A percentile compares a stretch with the other conserved stretches of the same genome.
phyloP scores from a whole-genome alignment of 108 stramenopile genomes.

The Skeletonema marinoi region DNA sequence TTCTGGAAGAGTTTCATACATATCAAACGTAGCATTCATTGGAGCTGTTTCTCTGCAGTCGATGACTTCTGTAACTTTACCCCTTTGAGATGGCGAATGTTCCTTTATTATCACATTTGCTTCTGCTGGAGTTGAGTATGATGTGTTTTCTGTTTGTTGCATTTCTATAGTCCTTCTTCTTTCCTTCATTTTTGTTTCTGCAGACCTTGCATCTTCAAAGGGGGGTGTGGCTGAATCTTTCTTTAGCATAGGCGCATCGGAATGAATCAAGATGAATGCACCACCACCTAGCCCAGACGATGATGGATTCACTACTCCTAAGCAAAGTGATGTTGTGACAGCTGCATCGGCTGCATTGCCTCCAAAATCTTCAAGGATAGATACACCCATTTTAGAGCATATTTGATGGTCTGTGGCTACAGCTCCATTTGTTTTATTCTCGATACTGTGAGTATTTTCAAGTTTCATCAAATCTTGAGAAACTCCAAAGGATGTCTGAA shows the following conservation, averaged over 20 bases:
- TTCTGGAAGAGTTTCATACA: constrained; percentile 46
- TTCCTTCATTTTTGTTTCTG: not conserved
- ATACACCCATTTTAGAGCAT: constrained; percentile 58
- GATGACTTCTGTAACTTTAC: constrained; percentile 68
- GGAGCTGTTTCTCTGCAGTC: constrained; percentile 85
- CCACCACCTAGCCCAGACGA: constrained; percentile 86
- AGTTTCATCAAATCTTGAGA: constrained; percentile 14
- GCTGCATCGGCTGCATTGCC: constrained; percentile 88
- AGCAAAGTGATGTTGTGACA: constrained; percentile 70
- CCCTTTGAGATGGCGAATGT: not conserved
- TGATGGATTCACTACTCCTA: constrained; percentile 81
- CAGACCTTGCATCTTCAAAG: constrained; percentile 51
- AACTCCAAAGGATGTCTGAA: constrained; percentile 9
- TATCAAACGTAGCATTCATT: constrained; percentile 44
- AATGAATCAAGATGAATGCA: constrained; percentile 74
- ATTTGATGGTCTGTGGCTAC: constrained; percentile 69
- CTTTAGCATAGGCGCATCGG: constrained; percentile 10
- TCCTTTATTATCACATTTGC: not conserved
- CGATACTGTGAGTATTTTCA: constrained; percentile 15
- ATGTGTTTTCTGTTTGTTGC: too few relatives aligned
- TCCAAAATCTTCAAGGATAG: constrained; percentile 46
- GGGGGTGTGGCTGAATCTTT: constrained; percentile 2
- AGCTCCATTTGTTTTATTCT: constrained; percentile 51
- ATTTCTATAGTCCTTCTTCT: not conserved
- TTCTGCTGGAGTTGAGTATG: too few relatives aligned